Conservation (phyloP, 805 yeast genomes). For the Myxozyma lipomycoides region DNA sequence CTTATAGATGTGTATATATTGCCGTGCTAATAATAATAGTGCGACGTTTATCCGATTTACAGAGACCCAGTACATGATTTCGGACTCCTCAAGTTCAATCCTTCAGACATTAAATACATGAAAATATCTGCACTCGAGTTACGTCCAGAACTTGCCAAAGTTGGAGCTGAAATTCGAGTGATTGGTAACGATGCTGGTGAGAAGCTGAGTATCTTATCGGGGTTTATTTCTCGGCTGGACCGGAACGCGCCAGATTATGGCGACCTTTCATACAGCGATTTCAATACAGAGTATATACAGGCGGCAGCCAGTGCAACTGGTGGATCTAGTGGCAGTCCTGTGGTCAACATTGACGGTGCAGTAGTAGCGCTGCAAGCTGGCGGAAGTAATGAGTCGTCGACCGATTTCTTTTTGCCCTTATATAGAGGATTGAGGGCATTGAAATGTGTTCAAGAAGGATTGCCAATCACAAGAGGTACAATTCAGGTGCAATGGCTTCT, state of each 20-base stretch:
- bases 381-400: slow-evolving; percentile 85
- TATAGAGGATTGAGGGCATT: slow-evolving; percentile 80
- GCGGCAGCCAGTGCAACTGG: slow-evolving; percentile 90
- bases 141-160: slow-evolving; percentile 63
- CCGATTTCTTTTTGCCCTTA: slow-evolving; percentile 87
- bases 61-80: slow-evolving; percentile 96
- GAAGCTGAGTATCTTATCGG: slow-evolving; percentile 80
- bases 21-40: slow-evolving; percentile 8
- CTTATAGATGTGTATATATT: slow-evolving; percentile 49
- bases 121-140: slow-evolving; percentile 59
- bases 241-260: slow-evolving; percentile 96
- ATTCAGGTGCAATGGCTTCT: slow-evolving; percentile 86
- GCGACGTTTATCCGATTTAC: slow-evolving; percentile 35
- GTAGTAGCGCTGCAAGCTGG: slow-evolving; percentile 88
- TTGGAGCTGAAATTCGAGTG: slow-evolving; percentile 91
- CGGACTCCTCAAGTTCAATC: slow-evolving; percentile 80
- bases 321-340: slow-evolving; percentile 94
- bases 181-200: slow-evolving; percentile 98
- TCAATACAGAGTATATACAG: slow-evolving; percentile 27
- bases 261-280: slow-evolving; percentile 70
- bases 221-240: slow-evolving; percentile 77
- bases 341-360: slow-evolving; percentile 80
- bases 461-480: slow-evolving; percentile 78
- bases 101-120: slow-evolving; percentile 68
- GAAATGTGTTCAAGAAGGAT: slow-evolving; percentile 56